These are phyloP conservation scores for Globisporangium solare DNA, from an alignment of 352 stramenopile species.

Conservation along the genomic window DNA sequence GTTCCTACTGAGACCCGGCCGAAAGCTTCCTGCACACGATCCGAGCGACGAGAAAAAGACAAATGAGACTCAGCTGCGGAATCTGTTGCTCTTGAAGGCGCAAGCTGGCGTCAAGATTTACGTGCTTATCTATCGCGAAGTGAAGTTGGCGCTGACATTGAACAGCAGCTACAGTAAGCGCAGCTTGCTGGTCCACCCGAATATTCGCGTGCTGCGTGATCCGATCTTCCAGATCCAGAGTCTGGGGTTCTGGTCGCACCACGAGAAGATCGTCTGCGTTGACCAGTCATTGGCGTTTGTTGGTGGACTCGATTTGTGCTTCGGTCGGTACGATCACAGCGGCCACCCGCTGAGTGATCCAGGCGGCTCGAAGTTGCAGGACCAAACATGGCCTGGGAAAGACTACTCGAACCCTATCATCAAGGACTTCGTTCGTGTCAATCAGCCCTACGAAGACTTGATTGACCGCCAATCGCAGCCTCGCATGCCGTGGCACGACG, in stretches of 20 bases:
- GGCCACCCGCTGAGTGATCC: slow-evolving; percentile 72
- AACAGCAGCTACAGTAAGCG: slow-evolving; percentile 86
- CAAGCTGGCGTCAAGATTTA: slow-evolving; percentile 86
- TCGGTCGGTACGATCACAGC: slow-evolving; percentile 84
- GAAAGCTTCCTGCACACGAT: slow-evolving; percentile 45
- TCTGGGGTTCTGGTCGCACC: slow-evolving; percentile 90
- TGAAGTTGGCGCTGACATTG: slow-evolving; percentile 84
- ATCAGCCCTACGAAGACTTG: slow-evolving; percentile 80
- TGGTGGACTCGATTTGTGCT: slow-evolving; percentile 85
- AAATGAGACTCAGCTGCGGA: slow-evolving; percentile 71
- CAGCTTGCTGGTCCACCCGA: slow-evolving; percentile 69
- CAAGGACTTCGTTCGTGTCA: slow-evolving; percentile 85
- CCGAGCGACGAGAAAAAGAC: slow-evolving; percentile 32
- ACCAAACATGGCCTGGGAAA: slow-evolving; percentile 75
- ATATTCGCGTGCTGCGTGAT: slow-evolving; percentile 89
- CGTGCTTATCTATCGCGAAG: slow-evolving; percentile 89
- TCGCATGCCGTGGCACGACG: slow-evolving; percentile 88
- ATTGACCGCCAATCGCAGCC: slow-evolving; percentile 74
- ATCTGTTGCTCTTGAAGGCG: slow-evolving; percentile 76
- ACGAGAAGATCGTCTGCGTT: slow-evolving; percentile 92
- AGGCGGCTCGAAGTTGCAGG: slow-evolving; percentile 37
- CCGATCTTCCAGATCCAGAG: slow-evolving; percentile 89
- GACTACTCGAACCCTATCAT: slow-evolving; percentile 89
- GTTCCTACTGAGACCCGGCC: slow-evolving; percentile 64
- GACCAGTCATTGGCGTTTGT: slow-evolving; percentile 84